Conservation (phyloP, 495 filamentous ascomycete genomes). For the Choiromyces venosus region DNA sequence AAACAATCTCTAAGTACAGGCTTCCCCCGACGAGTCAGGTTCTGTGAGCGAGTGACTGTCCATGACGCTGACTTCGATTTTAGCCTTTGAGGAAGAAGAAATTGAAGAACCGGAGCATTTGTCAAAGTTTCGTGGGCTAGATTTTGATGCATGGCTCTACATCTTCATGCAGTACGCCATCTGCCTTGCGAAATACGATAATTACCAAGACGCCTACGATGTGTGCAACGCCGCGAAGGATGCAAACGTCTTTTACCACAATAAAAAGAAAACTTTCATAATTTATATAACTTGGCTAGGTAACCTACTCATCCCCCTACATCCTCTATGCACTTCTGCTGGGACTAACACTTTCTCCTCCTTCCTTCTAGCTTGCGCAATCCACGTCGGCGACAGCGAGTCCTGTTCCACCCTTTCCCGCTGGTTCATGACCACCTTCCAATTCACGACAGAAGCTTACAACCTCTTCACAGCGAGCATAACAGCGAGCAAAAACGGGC, state of each 20-base stretch:
- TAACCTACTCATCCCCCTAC: conserved; percentile 47
- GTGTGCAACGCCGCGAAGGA: conserved; percentile 66
- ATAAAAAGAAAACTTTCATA: conserved; percentile 58
- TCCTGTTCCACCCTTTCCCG: conserved; percentile 62
- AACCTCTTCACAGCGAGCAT: conserved; percentile 57
- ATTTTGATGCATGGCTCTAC: conserved; percentile 78
- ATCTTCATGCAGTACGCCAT: conserved; percentile 85
- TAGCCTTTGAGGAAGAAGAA: conserved; percentile 35
- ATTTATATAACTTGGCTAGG: conserved; percentile 73
- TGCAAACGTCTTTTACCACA: conserved; percentile 71
- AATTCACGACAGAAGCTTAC: conserved; percentile 77
- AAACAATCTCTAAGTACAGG: conserved; percentile 55
- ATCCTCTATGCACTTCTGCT: not conserved
- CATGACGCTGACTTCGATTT: conserved; percentile 38
- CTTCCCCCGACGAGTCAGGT: conserved; percentile 10
- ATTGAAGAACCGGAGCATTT: conserved; percentile 44
- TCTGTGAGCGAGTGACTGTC: conserved; percentile 37
- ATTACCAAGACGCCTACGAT: conserved; percentile 64
- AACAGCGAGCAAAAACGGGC: conserved; percentile 36
- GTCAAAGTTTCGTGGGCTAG: conserved; percentile 69
- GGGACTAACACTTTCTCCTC: not conserved
- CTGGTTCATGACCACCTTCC: conserved; percentile 80
- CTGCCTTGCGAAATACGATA: conserved; percentile 55
- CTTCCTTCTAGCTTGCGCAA: conserved; percentile 60
- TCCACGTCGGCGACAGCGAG: conserved; percentile 73